These are phyloP conservation scores for Neurospora sp. DNA, from an alignment of 495 filamentous ascomycete genomes.

Conservation along the genomic window DNA sequence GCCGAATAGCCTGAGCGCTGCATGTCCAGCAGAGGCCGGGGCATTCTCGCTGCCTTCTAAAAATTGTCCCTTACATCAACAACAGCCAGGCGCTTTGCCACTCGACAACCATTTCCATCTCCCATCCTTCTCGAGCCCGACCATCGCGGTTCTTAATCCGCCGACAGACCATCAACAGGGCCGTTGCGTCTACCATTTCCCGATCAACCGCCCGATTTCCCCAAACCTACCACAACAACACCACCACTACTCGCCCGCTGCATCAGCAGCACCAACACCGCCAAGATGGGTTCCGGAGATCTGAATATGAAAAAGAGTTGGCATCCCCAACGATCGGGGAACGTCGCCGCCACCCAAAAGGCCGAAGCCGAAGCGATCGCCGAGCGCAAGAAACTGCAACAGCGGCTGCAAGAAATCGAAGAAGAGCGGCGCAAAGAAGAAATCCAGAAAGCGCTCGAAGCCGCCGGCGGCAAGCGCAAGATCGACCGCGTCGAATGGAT, in stretches of 20 bases:
- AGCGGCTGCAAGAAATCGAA: conserved; percentile 76
- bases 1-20: neutral
- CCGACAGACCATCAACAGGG: neutral
- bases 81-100: neutral
- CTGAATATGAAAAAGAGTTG: conserved; percentile 97
- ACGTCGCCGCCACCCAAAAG: conserved; percentile 25
- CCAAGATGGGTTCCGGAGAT: conserved; percentile 71
- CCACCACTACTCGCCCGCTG: neutral
- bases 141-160: neutral
- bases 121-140: neutral
- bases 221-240: neutral
- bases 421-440: conserved; percentile 92
- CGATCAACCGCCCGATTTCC: neutral
- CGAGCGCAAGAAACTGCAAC: conserved; percentile 84
- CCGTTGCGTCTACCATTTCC: neutral
- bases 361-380: conserved; percentile 84
- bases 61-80: neutral
- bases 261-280: conserved; percentile 16
- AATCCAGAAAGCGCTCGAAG: conserved; percentile 80
- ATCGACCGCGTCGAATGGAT: conserved; percentile 90
- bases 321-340: conserved; percentile 46
- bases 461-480: conserved; percentile 67
- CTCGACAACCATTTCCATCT: neutral
- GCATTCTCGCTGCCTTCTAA: neutral
- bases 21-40: neutral